Conservation (phyloP, 106 monocot species). For the Acorus calamus region DNA sequence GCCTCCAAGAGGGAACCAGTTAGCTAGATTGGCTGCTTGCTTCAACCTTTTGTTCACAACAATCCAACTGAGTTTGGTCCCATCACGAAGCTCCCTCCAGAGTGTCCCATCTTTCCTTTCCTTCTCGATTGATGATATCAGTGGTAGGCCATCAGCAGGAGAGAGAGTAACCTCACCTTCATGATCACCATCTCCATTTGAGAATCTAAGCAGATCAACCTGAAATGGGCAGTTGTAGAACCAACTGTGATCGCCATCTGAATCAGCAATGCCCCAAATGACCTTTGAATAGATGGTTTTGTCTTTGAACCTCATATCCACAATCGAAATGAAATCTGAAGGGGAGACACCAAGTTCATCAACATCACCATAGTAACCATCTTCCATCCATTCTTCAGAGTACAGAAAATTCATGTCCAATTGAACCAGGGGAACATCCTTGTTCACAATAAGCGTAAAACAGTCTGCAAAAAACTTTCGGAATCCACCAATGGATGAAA, state of each 20-base stretch:
- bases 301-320: constrained; percentile 34
- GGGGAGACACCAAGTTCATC: constrained; percentile 26
- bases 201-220: constrained; percentile 23
- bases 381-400: constrained; percentile 23
- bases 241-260: constrained; percentile 31
- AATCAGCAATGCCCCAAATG: constrained; percentile 32
- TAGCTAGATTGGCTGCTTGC: constrained; percentile 44
- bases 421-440: constrained; percentile 22
- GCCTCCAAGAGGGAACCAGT: constrained; percentile 40
- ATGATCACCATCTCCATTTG: constrained; percentile 9
- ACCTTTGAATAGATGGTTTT: constrained; percentile 37
- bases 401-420: constrained; percentile 9
- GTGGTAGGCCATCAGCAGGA: constrained; percentile 24
- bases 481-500: constrained; percentile 44
- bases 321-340: constrained; percentile 38
- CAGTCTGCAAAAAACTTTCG: constrained; percentile 43
- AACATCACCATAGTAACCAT: constrained; percentile 27
- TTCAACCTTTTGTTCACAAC: constrained; percentile 32
- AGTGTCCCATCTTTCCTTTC: constrained; percentile 41
- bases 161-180: constrained; percentile 21
- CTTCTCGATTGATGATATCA: constrained; percentile 26
- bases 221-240: constrained; percentile 44
- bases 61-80: constrained; percentile 39
- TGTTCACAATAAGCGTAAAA: constrained; percentile 41
- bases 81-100: constrained; percentile 35